phyloP scores from a whole-genome alignment of 305 asterid species.

The Solanum hybrid region DNA sequence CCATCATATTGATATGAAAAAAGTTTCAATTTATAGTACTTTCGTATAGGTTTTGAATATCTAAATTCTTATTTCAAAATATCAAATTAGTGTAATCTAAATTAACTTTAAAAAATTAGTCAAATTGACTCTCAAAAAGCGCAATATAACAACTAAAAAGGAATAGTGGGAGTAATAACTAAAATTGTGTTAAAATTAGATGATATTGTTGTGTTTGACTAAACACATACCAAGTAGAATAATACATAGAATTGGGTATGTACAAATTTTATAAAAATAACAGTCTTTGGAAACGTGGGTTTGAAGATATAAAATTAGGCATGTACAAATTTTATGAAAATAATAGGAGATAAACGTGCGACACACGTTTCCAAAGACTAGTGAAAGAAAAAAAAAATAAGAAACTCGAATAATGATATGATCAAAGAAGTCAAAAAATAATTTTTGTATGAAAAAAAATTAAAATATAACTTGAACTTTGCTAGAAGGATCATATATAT shows the following conservation, averaged over 20 bases:
- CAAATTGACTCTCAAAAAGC: not conserved
- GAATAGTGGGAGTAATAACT: not conserved
- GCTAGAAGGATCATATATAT: not conserved
- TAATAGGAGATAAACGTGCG: not conserved
- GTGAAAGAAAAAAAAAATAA: not conserved
- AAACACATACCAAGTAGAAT: not conserved
- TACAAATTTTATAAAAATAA: no score
- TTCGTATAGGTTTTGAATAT: no score
- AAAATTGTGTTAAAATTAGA: not conserved
- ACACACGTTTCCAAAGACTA: not conserved
- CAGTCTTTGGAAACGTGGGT: not conserved
- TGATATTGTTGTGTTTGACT: not conserved
- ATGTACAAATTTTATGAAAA: not conserved
- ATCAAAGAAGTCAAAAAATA: not conserved
- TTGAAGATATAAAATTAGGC: not conserved
- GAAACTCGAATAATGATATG: no score
- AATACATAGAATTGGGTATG: not conserved
- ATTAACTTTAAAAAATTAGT: no score
- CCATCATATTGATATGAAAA: not conserved
- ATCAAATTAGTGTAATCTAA: not conserved
- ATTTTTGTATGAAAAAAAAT: not conserved
- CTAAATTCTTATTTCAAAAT: not conserved
- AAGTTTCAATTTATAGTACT: no score
- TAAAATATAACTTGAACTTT: not conserved
- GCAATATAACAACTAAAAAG: not conserved